Evolutionary conservation across 2,329 filamentous ascomycete species (phyloP), one percentile per base, ranked within the genome.

Genomic region (Botrytis elliptica): DNA sequence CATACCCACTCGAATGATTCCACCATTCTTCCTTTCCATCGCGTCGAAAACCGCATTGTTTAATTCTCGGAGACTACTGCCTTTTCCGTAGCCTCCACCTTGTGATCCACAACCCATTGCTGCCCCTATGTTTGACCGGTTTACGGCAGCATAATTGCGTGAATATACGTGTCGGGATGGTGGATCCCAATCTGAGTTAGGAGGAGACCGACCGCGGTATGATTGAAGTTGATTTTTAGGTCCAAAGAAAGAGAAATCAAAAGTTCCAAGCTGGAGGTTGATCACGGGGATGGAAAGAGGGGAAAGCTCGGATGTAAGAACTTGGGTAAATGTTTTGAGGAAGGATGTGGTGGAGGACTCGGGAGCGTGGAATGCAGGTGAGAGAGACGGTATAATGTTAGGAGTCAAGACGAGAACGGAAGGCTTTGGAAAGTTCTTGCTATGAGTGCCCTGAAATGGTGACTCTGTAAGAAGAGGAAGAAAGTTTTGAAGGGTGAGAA

Each of bases 21-120:
- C 85, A 65, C 85, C 85, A 2, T 12, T 72, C 44, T 70, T 70
- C 25, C 77, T 79, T 76, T 93, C 91, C 72, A 98, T 88, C 49
- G 96, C 93, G 81, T 98, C 95, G 81, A 98, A 97, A 16, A 99
- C 91, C 3, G 93, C 91, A 80, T 94, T 91, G 83, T 98, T 93
- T 72, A 99, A 86, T 76, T 92, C 90, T 46, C 93, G 87, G 64
- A 97, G 85, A 5, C 92, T 90, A 75, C 90, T 94, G 5, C 80
- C 81, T 64, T 77, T 78, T 3, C 77, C 78, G 10, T 77, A 20
- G 12, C 74, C 74, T 25, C 87, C 91, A 77, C 86, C 88, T 33
- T 40, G 40, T 82, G 88, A 86, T 65, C 81, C 68, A 66, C 62
- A 71, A 36, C 72, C 62, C 68, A 71, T 74, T 18, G 62, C 69